Percentiles rank a stretch among this genome's conserved stretches.
Conservation (phyloP, 2,329 filamentous ascomycete genomes). For the Xylariales sp. region DNA sequence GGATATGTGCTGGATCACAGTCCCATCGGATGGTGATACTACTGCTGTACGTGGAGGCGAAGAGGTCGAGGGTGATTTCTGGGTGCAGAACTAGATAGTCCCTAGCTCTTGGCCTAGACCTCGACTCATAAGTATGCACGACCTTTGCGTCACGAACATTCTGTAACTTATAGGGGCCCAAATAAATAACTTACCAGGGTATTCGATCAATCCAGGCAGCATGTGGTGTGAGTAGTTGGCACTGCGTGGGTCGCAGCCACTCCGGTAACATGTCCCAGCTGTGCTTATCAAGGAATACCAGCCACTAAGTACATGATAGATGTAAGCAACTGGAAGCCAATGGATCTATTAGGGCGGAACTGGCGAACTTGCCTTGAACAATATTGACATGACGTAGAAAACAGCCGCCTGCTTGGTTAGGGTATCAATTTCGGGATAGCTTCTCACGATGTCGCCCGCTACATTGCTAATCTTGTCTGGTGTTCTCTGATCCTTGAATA, state of each 20-base stretch:
- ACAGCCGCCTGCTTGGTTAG: slow-evolving; percentile 25
- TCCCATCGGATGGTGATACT: slow-evolving; percentile 26
- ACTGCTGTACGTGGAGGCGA: slow-evolving; percentile 24
- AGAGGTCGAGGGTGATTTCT: slow-evolving; percentile 25
- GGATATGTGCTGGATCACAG: slow-evolving; percentile 21
- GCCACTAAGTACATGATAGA: slow-evolving; percentile 24
- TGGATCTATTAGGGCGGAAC: too few species aligned
- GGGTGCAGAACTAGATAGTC: slow-evolving; percentile 24
- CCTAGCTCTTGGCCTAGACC: slow-evolving; percentile 23
- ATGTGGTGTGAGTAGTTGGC: slow-evolving; percentile 21
- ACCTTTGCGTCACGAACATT: too few species aligned
- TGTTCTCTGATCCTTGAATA: slow-evolving; percentile 16
- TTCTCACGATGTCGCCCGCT: slow-evolving; percentile 23
- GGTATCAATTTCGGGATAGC: slow-evolving; percentile 24
- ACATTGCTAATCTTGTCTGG: slow-evolving; percentile 27
- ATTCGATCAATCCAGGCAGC: slow-evolving; percentile 27
- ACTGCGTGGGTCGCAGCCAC: slow-evolving; percentile 22
- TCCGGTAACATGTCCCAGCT: slow-evolving; percentile 24
- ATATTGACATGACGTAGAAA: slow-evolving; percentile 22
- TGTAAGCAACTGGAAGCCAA: too few species aligned
- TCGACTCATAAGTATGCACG: too few species aligned
- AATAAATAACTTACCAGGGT: slow-evolving; percentile 18
- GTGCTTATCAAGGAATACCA: slow-evolving; percentile 22
- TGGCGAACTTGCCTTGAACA: slow-evolving; percentile 22
- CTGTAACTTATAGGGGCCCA: too few species aligned